These are phyloP conservation scores for Fragilaria crotonensis DNA, from an alignment of 108 stramenopile species.

Conservation along the genomic window DNA sequence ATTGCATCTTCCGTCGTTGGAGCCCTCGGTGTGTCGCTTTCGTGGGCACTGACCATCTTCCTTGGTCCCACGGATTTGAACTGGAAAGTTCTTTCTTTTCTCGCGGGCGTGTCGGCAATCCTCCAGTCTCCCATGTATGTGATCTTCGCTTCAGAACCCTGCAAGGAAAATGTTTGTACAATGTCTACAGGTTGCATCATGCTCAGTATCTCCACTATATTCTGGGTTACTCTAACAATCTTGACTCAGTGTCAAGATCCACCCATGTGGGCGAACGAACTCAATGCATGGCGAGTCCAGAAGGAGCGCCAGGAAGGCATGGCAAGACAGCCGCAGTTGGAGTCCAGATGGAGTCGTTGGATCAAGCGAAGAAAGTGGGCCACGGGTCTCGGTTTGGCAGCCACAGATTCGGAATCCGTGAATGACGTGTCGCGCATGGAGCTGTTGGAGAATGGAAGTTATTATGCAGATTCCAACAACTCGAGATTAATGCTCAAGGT, in stretches of 20 bases:
- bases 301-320: slow-evolving; percentile 3
- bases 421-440: not conserved
- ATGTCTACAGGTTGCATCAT: slow-evolving; percentile 22
- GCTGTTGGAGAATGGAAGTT: not conserved
- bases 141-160: slow-evolving; percentile 27
- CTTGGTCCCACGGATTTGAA: slow-evolving; percentile 18
- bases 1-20: slow-evolving; percentile 16
- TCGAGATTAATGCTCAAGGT: slow-evolving; percentile 6
- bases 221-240: slow-evolving; percentile 21
- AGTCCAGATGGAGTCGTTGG: not conserved
- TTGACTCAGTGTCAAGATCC: slow-evolving; percentile 31
- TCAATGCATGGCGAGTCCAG: slow-evolving; percentile 20
- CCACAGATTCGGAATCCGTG: not conserved
- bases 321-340: not conserved
- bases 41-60: slow-evolving; percentile 13
- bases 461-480: slow-evolving; percentile 5
- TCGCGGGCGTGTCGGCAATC: slow-evolving; percentile 21
- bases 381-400: not conserved
- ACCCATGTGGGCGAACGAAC: slow-evolving; percentile 16
- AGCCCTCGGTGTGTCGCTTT: slow-evolving; percentile 4
- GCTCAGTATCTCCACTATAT: slow-evolving; percentile 14
- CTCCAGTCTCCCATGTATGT: slow-evolving; percentile 29
- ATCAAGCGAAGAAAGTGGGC: not conserved
- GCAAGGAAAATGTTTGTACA: slow-evolving; percentile 13
- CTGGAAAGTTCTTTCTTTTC: slow-evolving; percentile 22